phyloP scores from a whole-genome alignment of 73 alveolate species.

The Diophrys appendiculata region DNA sequence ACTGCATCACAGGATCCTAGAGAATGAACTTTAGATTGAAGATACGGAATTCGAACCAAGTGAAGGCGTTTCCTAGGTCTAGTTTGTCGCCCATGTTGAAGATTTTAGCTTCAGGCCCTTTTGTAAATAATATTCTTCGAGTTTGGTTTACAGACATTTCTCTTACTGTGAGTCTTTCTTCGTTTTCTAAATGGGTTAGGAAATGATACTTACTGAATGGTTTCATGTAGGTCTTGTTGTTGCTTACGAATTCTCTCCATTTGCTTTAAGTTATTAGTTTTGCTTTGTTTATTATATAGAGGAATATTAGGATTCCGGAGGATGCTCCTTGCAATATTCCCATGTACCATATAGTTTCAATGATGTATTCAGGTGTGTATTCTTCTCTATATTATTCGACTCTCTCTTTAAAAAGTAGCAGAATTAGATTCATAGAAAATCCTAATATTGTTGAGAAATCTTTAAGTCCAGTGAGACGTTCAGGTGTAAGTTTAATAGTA shows the following conservation, averaged over 20 bases:
- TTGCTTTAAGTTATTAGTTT: constrained; percentile 36
- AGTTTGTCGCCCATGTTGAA: constrained; percentile 24
- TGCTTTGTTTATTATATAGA: constrained; percentile 29
- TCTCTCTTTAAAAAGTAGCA: constrained; percentile 14
- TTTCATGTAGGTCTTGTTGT: neutral
- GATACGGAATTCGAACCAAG: constrained; percentile 36
- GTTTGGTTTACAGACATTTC: constrained; percentile 37
- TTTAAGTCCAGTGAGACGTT: constrained; percentile 28
- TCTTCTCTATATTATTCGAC: constrained; percentile 1
- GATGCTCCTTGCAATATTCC: constrained; percentile 36
- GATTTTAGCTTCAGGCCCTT: constrained; percentile 23
- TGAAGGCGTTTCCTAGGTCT: constrained; percentile 52
- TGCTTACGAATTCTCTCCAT: constrained; percentile 46
- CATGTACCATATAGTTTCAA: neutral
- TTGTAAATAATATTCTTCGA: neutral
- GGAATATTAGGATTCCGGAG: constrained; percentile 40
- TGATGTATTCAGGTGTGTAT: constrained; percentile 4
- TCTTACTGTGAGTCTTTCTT: constrained; percentile 30
- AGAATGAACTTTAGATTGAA: constrained; percentile 33
- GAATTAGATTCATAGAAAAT: constrained; percentile 7
- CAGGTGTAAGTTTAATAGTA: constrained; percentile 38
- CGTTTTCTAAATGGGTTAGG: constrained; percentile 3
- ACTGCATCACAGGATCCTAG: constrained; percentile 47
- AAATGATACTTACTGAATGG: constrained; percentile 1
- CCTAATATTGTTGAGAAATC: constrained; percentile 12